Conservation (phyloP, 805 yeast species). For the Candida silvicultrix region DNA sequence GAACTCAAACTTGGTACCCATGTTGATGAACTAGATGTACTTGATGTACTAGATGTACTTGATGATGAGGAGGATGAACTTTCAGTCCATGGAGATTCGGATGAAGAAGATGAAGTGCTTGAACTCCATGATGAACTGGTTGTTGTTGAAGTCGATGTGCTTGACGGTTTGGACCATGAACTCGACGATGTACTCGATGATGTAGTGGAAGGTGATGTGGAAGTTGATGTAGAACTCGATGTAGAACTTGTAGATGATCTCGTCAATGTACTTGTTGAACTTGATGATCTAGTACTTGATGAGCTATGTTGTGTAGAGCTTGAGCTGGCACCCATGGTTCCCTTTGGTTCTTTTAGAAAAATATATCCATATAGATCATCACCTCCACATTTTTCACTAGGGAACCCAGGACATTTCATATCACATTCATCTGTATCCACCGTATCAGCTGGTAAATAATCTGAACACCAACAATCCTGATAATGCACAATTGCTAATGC, state of each 20-base stretch:
- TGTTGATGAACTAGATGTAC: constrained; percentile 4
- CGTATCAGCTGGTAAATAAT: constrained; percentile 29
- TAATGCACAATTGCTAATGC: constrained; percentile 34
- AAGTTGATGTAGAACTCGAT: constrained; percentile 18
- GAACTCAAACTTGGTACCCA: constrained; percentile 3
- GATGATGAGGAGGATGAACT: constrained; percentile 5
- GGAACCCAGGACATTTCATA: constrained; percentile 34
- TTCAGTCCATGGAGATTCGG: constrained; percentile 5
- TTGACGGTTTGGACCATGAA: constrained; percentile 7
- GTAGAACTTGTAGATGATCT: constrained; percentile 11
- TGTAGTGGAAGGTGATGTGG: constrained; percentile 8
- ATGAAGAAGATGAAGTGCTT: constrained; percentile 1
- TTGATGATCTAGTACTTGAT: constrained; percentile 12
- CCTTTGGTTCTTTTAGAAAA: constrained; percentile 11
- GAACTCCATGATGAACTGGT: constrained; percentile 6
- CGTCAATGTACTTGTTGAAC: constrained; percentile 13
- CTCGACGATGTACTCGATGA: constrained; percentile 3
- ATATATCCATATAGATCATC: constrained; percentile 38
- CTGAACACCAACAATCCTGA: constrained; percentile 37
- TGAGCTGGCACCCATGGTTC: constrained; percentile 2
- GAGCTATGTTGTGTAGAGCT: constrained; percentile 8
- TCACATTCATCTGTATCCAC: constrained; percentile 24
- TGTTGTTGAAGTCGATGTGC: constrained; percentile 6
- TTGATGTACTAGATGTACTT: background rate
- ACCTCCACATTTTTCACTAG: constrained; percentile 33